A percentile compares a stretch with the other conserved stretches of the same genome.
Evolutionary conservation across 2,329 filamentous ascomycete genomes (phyloP).

Genomic region (Fusarium sp.): DNA sequence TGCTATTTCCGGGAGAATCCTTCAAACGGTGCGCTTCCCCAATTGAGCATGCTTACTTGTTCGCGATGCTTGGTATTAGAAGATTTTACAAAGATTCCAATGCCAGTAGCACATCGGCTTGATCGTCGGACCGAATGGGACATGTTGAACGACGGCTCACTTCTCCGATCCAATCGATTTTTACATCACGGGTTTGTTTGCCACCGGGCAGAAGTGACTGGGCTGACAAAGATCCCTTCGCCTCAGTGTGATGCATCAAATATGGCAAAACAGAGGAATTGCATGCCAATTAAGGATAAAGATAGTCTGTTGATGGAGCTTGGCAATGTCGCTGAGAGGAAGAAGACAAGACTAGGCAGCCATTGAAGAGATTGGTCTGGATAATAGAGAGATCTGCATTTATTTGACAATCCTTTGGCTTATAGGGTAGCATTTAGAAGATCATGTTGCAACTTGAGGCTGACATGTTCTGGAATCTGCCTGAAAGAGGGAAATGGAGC

Average conservation of each 20-base stretch:
- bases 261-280: not conserved
- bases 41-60: not conserved
- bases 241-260: constrained; percentile 12
- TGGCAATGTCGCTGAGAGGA: not conserved
- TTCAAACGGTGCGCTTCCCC: not conserved
- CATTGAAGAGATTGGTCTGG: not conserved
- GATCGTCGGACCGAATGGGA: not conserved
- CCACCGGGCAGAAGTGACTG: not conserved
- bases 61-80: not conserved
- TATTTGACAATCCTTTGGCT: not conserved
- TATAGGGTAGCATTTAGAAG: not conserved
- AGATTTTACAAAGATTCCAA: not conserved
- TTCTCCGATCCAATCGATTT: not conserved
- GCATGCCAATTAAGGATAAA: not conserved
- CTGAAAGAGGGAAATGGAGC: no score
- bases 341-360: not conserved
- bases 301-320: not conserved
- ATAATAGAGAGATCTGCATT: not conserved
- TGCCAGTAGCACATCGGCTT: no score
- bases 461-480: not conserved
- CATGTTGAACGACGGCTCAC: not conserved
- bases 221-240: not conserved
- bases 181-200: not conserved
- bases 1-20: constrained; percentile 25
- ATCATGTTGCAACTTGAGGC: not conserved